Evolutionary conservation across 176 grass and related monocot species (phyloP).

Genomic region (Aegilops bicornis): DNA sequence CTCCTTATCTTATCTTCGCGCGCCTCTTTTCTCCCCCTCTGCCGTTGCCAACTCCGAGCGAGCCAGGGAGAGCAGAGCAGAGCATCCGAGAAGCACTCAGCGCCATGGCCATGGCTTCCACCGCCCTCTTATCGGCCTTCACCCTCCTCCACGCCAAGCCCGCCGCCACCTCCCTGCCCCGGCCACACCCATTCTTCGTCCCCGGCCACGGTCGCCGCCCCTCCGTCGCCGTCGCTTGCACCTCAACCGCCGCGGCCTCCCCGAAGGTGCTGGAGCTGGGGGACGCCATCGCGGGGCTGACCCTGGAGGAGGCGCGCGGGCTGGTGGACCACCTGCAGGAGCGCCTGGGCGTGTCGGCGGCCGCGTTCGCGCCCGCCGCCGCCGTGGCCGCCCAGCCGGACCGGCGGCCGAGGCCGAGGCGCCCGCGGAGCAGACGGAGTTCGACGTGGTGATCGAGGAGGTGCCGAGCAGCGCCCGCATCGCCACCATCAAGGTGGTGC

Average conservation of each 20-base stretch:
- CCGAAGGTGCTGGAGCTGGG: constrained; percentile 57
- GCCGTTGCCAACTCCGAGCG: not conserved
- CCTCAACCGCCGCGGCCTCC: not conserved
- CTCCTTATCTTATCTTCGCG: constrained; percentile 26
- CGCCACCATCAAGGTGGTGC: constrained; percentile 59
- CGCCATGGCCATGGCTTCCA: constrained; percentile 29
- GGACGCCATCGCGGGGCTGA: constrained; percentile 44
- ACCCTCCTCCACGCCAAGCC: not conserved
- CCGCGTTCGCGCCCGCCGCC: constrained; percentile 33
- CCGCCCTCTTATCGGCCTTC: constrained; percentile 26
- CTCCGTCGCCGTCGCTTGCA: not conserved
- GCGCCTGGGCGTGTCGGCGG: constrained; percentile 50
- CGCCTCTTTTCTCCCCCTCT: not conserved
- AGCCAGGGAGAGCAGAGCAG: not conserved
- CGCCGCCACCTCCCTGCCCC: not conserved
- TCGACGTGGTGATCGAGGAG: constrained; percentile 59
- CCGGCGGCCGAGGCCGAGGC: not conserved
- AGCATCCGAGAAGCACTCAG: not conserved
- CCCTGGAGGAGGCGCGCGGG: constrained; percentile 61
- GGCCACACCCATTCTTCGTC: not conserved
- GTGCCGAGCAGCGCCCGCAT: constrained; percentile 58
- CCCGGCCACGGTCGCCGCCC: not conserved
- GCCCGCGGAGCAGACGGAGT: constrained; percentile 51
- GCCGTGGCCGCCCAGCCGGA: constrained; percentile 32
- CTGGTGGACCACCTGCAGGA: constrained; percentile 57